These are phyloP conservation scores for Polysphondylium violaceum DNA, from an alignment of 78 protist species.

Conservation along the genomic window DNA sequence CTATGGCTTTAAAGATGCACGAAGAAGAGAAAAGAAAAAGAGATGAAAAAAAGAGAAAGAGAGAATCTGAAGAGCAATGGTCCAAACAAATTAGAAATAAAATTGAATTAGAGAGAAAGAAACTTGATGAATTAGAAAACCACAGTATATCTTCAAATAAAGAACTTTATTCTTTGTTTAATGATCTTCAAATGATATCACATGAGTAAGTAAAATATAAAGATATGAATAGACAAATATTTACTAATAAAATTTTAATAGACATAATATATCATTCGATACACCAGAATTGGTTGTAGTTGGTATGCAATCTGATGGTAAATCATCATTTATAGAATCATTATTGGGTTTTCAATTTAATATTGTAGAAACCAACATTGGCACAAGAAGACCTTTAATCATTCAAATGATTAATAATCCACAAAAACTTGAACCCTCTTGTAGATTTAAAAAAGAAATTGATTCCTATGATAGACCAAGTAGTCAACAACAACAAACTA, in stretches of 20 bases:
- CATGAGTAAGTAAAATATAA: constrained; percentile 62
- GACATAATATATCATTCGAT: constrained; percentile 75
- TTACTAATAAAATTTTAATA: neutral
- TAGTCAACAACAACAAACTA: constrained; percentile 31
- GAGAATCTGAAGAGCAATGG: constrained; percentile 57
- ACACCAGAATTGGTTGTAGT: constrained; percentile 90
- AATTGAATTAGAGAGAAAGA: constrained; percentile 50
- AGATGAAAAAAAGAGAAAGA: constrained; percentile 61
- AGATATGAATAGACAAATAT: neutral
- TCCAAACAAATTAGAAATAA: constrained; percentile 37
- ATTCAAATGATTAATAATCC: constrained; percentile 90
- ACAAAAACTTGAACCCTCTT: constrained; percentile 51
- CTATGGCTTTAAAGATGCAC: constrained; percentile 51
- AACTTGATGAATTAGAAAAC: constrained; percentile 74
- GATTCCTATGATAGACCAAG: neutral
- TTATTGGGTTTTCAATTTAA: constrained; percentile 90
- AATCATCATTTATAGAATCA: constrained; percentile 87
- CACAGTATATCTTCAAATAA: constrained; percentile 36
- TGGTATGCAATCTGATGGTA: constrained; percentile 93
- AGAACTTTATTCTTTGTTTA: constrained; percentile 84
- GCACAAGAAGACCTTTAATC: constrained; percentile 86
- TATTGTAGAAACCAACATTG: constrained; percentile 84
- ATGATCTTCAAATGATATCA: constrained; percentile 88
- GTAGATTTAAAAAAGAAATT: constrained; percentile 82
- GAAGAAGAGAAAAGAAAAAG: constrained; percentile 70